phyloP scores from a whole-genome alignment of 1,139 yeast species.

The Yamadazyma membranifaciens region DNA sequence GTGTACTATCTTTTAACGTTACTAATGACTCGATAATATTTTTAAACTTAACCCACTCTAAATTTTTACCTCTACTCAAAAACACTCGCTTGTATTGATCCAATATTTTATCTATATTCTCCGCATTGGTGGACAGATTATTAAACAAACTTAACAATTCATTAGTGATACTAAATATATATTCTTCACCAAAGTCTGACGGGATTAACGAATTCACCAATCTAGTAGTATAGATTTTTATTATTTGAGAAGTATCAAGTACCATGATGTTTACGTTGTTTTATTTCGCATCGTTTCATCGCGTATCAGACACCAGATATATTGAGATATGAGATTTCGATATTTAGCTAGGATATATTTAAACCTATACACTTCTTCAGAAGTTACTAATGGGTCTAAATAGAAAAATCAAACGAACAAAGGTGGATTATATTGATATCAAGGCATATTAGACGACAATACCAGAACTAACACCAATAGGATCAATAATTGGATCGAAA shows the following conservation, averaged over 20 bases:
- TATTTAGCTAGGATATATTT: not conserved
- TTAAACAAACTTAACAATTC: conserved; percentile 23
- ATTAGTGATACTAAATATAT: conserved; percentile 30
- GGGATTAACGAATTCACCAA: conserved; percentile 42
- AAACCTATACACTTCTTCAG: conserved; percentile 2
- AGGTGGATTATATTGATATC: not conserved
- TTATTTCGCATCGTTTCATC: conserved; percentile 2
- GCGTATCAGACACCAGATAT: conserved; percentile 1
- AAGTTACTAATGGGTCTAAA: conserved; percentile 1
- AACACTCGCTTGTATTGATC: conserved; percentile 27
- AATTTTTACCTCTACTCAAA: conserved; percentile 22
- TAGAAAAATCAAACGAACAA: not conserved
- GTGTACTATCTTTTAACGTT: conserved; percentile 26
- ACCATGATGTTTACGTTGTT: conserved; percentile 19
- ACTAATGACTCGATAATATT: conserved; percentile 29
- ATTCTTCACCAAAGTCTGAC: conserved; percentile 38
- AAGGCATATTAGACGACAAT: conserved; percentile 21
- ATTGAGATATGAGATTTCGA: not conserved
- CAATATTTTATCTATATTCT: conserved; percentile 19
- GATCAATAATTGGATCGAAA: conserved; percentile 54
- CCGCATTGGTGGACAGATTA: not conserved
- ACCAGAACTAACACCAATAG: conserved; percentile 72
- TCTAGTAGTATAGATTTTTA: conserved; percentile 34
- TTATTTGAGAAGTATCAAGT: conserved; percentile 33
- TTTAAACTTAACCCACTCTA: conserved; percentile 36